Conservation (phyloP, 2,329 filamentous ascomycete genomes). For the Plenodomus biglobosus region DNA sequence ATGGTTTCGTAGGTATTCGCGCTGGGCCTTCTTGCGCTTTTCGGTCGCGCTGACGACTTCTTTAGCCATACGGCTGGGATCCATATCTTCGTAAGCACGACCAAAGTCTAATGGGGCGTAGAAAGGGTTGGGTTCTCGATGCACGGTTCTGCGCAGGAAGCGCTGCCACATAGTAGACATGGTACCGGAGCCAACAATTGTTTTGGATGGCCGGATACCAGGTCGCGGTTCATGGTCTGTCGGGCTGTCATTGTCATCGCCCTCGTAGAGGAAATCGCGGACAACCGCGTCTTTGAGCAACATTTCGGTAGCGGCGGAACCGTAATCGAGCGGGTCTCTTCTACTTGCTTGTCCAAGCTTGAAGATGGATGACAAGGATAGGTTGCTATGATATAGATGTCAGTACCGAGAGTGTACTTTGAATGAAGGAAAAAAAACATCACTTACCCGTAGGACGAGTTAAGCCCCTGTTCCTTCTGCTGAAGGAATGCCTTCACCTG, state of each 20-base stretch:
- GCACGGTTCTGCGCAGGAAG: constrained; percentile 57
- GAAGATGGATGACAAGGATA: constrained; percentile 69
- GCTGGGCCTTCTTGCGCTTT: constrained; percentile 80
- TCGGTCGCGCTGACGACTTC: constrained; percentile 85
- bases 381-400: constrained; percentile 53
- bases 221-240: constrained; percentile 36
- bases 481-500: constrained; percentile 95
- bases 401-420: not conserved
- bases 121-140: constrained; percentile 88
- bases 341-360: constrained; percentile 63
- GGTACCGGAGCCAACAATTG: constrained; percentile 58
- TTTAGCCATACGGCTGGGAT: constrained; percentile 84
- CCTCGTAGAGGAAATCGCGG: constrained; percentile 86
- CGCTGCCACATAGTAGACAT: constrained; percentile 65
- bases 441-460: constrained; percentile 58
- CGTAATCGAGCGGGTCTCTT: constrained; percentile 87
- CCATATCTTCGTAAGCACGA: constrained; percentile 72
- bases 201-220: constrained; percentile 42
- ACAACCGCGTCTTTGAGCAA: constrained; percentile 94
- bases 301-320: constrained; percentile 91
- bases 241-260: constrained; percentile 45
- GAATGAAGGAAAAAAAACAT: not conserved
- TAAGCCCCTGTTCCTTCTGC: constrained; percentile 77
- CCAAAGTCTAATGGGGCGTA: constrained; percentile 78
- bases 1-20: constrained; percentile 84